Base-by-base conservation (phyloP, 192 early-diverging fungal genomes). In the Mortierella hygrophila region DNA sequence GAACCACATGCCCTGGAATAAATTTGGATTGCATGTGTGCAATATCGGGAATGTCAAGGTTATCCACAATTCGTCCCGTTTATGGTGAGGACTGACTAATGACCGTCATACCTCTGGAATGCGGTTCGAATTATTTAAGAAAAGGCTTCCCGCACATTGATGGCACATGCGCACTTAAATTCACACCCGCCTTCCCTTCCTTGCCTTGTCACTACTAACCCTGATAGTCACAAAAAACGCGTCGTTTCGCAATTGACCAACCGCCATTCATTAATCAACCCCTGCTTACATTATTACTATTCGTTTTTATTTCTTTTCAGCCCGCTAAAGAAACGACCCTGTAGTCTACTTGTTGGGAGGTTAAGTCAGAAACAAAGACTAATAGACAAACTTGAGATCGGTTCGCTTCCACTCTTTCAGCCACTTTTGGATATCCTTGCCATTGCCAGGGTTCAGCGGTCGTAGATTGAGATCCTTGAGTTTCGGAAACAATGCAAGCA, bases 391-490 rank as follows among this genome's bases (percentile, higher is more conserved):
- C n/a, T 65, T 65, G 29, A 65, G n/a, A 13, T 65, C 60, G 29
- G 29, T 4, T 65, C 60, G 60, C n/a, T 65, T 65, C 60, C 8
- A 65, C 29, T 65, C 60, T 32, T 65, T 65, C 60, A 65, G 11
- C 60, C 60, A 65, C 60, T 32, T 65, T 65, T 65, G 60, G 3
- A 65, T 29, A 29, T 65, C 60, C 29, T 65, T 65, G 60, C 60
- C 60, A 65, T 65, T 65, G n/a, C 60, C 60, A 32, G 60, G 60
- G 26, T 65, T 65, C 10, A 65, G 26, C 10, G 60, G 60, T 13
- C 60, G 60, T 9, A 65, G 23, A 29, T 65, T 65, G 29, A 65
- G 60, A 65, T 32, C 60, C 60, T 65, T 65, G 60, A 65, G 60
- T 35, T 65, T 65, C 26, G 60, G 60, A 65, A 65, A 65, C 29